Base-by-base conservation (phyloP, 805 yeast species). In the Lipomyces anomalus region DNA sequence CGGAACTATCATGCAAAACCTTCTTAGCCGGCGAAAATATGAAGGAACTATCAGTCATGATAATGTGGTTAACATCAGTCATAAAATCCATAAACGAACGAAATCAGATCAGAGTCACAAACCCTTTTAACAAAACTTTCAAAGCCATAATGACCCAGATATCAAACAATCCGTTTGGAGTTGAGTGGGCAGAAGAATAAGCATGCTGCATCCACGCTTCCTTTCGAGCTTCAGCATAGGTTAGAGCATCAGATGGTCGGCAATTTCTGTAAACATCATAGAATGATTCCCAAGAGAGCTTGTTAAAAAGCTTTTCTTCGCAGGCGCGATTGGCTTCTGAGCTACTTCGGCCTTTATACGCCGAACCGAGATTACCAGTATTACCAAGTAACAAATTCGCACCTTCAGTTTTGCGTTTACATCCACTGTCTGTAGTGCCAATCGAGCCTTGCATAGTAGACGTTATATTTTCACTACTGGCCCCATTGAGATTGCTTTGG, bases 81-180 rank as follows among this genome's bases (percentile, higher is more conserved):
- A n/a, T n/a, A n/a, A n/a, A n/a, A n/a, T n/a, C n/a, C n/a, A n/a
- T n/a, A n/a, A n/a, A n/a, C n/a, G n/a, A n/a, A n/a, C n/a, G n/a
- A n/a, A n/a, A n/a, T n/a, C n/a, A n/a, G n/a, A n/a, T n/a, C n/a
- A n/a, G n/a, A n/a, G n/a, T n/a, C n/a, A n/a, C n/a, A n/a, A n/a
- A n/a, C n/a, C n/a, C n/a, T n/a, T n/a, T n/a, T n/a, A 61, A 41
- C 28, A 61, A 33, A 43, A 52, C 60, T 20, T 63, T 40, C 26
- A 61, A 35, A 5, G 61, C 61, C 61, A 60, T 61, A 49, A 62
- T 60, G 6, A 57, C 49, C 65, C 65, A 61, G n/a, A 61, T 49
- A 29, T 61, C 65, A 18, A 60, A 50, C 11, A 58, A 52, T 13
- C 53, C 61, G 32, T 40, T 30, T 40, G 38, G 48, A 38, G 40